Evolutionary conservation across 176 grass and related monocot species (phyloP), one percentile per base, ranked within the genome.

Genomic region (Puccinellia tenuiflora): DNA sequence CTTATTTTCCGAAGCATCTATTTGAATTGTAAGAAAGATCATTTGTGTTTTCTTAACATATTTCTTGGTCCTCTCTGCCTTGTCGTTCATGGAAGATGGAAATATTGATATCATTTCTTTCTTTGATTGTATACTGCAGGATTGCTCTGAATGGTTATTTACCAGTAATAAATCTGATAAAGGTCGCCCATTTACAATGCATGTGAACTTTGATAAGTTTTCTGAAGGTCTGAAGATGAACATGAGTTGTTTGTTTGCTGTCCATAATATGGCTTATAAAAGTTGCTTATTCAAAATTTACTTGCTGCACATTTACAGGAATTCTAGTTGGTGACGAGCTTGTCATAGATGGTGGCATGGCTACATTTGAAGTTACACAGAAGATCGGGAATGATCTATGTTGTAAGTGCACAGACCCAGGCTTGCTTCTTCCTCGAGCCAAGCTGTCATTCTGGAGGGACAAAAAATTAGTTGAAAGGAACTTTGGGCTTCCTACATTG

Each of bases 281-380:
- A 9, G 40, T 65, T 3, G 0, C 54, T 91, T 22, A 63, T 66
- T 57, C 51, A 35, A 46, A 35, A 59, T 66, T 68, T 14, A 75
- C 0, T 82, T 85, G 8, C 37, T 86, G 4, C 35, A 81, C 21
- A 72, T 77, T 73, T 88, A 33, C 78, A 94, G 92, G 84, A 43
- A 91, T 94, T 78, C 13, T 82, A 79, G 86, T 86, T 65, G 92
- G 86, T 35, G 92, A 94, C 18, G 89, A 91, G 45, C 71, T 94
- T 84, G 89, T 94, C 29, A 82, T 91, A 79, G 92, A 94, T 47
- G 89, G 92, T 84, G 92, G 92, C 72, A 94, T 94, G 92, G 66
- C 73, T 69, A 87, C 92, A 78, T 94, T 94, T 89, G 62, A 82
- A 89, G 86, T 94, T 86, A 75, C 69, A 63, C 77, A 89, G 77